Percentiles rank a stretch among this genome's conserved stretches.
These are phyloP conservation scores for Ottelia alismoides DNA, from an alignment of 106 monocot genomes.

Conservation along the genomic window DNA sequence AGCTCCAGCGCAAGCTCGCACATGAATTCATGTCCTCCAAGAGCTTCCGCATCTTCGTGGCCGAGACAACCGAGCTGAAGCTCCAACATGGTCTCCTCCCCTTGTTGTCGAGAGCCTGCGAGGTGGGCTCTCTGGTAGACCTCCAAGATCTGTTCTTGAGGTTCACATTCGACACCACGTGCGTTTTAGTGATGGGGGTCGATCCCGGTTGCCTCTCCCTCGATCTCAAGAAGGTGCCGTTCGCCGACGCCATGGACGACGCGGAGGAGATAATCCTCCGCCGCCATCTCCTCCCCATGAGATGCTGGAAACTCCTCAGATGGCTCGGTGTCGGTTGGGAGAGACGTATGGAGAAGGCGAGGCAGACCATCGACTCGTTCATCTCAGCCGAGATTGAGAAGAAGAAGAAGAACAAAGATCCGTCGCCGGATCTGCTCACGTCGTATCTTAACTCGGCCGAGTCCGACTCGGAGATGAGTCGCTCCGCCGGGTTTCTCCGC, in stretches of 20 bases:
- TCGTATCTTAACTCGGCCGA: conserved; percentile 8
- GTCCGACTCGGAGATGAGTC: no score
- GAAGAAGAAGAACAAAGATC: no score
- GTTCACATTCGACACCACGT: conserved; percentile 15
- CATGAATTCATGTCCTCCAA: conserved; percentile 1
- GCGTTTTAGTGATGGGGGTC: conserved; percentile 9
- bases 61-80: conserved; percentile 3
- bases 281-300: conserved; percentile 3
- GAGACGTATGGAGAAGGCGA: conserved; percentile 10
- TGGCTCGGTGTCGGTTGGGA: no score
- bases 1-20: no score
- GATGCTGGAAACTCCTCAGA: conserved; percentile 16
- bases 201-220: conserved; percentile 10
- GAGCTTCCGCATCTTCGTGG: conserved; percentile 5
- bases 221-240: conserved; percentile 3
- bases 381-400: conserved; percentile 14
- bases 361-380: conserved; percentile 26
- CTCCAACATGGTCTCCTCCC: conserved; percentile 7
- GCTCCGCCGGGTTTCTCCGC: conserved; percentile 30
- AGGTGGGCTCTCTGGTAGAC: neutral
- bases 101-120: neutral
- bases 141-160: conserved; percentile 16
- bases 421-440: conserved; percentile 11
- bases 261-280: conserved; percentile 9
- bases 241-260: conserved; percentile 8